Percentiles rank a stretch among this genome's conserved stretches.
Evolutionary conservation across 257 asterid genomes (phyloP).

Genomic region (Nicotiana sylvestris): DNA sequence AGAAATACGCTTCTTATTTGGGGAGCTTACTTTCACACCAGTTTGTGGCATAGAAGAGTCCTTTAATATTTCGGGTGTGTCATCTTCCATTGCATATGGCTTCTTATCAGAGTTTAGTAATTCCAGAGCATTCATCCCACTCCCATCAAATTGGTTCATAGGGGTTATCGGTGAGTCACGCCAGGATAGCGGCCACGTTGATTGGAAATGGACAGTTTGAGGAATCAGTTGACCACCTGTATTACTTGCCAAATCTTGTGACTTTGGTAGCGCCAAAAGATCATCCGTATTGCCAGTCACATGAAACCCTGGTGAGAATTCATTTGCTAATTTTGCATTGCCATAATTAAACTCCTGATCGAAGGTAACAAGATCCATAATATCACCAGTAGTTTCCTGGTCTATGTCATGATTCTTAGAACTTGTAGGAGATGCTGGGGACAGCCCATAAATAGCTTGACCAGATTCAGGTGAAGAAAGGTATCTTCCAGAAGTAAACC

Average conservation of each 20-base stretch:
- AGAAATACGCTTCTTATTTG: constrained; percentile 69
- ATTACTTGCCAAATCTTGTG: constrained; percentile 29
- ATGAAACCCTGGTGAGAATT: constrained; percentile 25
- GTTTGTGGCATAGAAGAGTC: constrained; percentile 32
- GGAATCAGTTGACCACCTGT: constrained; percentile 26
- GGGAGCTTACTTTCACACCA: constrained; percentile 65
- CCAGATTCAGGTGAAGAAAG: constrained; percentile 49
- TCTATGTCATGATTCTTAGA: constrained; percentile 25
- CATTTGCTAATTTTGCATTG: constrained; percentile 25
- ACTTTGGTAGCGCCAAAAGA: constrained; percentile 17
- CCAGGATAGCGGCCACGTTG: constrained; percentile 35
- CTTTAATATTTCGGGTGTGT: constrained; percentile 59
- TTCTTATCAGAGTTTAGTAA: constrained; percentile 29
- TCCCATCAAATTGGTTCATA: constrained; percentile 27
- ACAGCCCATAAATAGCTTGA: constrained; percentile 20
- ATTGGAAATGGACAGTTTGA: constrained; percentile 28
- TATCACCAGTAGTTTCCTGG: constrained; percentile 29
- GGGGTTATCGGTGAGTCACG: constrained; percentile 46
- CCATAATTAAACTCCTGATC: constrained; percentile 29
- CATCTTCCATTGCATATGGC: constrained; percentile 35
- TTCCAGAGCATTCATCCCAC: constrained; percentile 26
- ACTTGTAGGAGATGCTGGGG: constrained; percentile 27
- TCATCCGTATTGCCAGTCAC: constrained; percentile 20
- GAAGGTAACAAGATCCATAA: constrained; percentile 32
- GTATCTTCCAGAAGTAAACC: constrained; percentile 36